phyloP scores from a whole-genome alignment of 2,329 filamentous ascomycete species.

The Diplocarpon mali region DNA sequence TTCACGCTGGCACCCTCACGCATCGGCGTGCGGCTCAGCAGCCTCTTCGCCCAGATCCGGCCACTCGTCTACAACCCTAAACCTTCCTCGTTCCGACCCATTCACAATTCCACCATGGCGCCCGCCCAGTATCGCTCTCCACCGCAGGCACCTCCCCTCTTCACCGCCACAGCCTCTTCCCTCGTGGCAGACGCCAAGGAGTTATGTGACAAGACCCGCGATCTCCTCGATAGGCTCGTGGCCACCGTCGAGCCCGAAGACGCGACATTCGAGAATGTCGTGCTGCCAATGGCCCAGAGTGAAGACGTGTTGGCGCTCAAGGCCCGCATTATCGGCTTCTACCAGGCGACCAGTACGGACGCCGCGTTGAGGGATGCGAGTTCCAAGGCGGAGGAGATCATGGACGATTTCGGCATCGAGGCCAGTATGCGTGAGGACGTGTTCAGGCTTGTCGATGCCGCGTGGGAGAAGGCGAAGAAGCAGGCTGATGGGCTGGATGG shows the following conservation, averaged over 20 bases:
- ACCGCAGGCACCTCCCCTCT: slow-evolving; percentile 67
- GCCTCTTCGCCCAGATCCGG: slow-evolving; percentile 45
- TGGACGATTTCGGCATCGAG: slow-evolving; percentile 70
- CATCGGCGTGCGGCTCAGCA: slow-evolving; percentile 38
- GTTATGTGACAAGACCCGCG: slow-evolving; percentile 40
- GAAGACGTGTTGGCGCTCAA: slow-evolving; percentile 54
- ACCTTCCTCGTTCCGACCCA: slow-evolving; percentile 10
- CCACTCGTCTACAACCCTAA: slow-evolving; percentile 11
- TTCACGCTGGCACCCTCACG: slow-evolving; percentile 55
- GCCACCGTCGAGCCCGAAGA: slow-evolving; percentile 39
- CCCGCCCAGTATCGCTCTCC: slow-evolving; percentile 58
- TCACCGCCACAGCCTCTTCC: slow-evolving; percentile 61
- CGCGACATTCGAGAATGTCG: slow-evolving; percentile 41
- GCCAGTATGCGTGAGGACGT: slow-evolving; percentile 73
- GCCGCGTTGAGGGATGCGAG: slow-evolving; percentile 62
- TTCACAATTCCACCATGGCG: slow-evolving; percentile 50
- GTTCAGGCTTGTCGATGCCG: slow-evolving; percentile 53
- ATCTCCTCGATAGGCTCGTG: slow-evolving; percentile 35
- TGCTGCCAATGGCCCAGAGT: slow-evolving; percentile 59
- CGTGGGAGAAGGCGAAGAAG: slow-evolving; percentile 40
- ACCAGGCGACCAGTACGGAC: slow-evolving; percentile 65
- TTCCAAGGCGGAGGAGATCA: slow-evolving; percentile 62
- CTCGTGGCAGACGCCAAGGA: slow-evolving; percentile 57
- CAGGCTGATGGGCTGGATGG: slow-evolving; percentile 39
- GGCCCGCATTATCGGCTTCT: slow-evolving; percentile 63